Evolutionary conservation across 2,329 filamentous ascomycete genomes (phyloP).

Genomic region (Phaeoacremonium minimum): DNA sequence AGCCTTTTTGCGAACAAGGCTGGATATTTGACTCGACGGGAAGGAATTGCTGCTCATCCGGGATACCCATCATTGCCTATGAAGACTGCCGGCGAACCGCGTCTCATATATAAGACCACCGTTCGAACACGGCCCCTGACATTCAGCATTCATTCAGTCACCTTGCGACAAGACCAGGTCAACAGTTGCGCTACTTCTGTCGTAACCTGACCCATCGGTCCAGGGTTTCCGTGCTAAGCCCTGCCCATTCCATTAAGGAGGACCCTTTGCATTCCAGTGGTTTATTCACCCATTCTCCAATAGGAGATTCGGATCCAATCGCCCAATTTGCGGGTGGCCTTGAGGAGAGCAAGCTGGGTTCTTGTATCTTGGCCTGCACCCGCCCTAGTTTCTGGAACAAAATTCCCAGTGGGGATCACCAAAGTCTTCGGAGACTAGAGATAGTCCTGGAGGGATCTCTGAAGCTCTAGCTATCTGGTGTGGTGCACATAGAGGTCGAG

Average conservation of each 20-base stretch:
- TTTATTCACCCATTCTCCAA: background rate
- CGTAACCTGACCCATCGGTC: background rate
- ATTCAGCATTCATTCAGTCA: conserved; percentile 1
- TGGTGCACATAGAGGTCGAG: background rate
- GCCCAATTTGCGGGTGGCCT: background rate
- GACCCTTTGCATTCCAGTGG: background rate
- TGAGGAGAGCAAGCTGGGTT: background rate
- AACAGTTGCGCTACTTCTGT: background rate
- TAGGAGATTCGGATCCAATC: background rate
- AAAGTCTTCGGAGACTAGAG: background rate
- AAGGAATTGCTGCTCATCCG: conserved; percentile 5
- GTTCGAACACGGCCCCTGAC: conserved; percentile 1
- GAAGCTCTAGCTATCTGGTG: background rate
- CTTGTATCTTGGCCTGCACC: background rate
- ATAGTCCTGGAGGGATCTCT: background rate
- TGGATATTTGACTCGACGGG: background rate
- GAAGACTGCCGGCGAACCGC: conserved; percentile 11
- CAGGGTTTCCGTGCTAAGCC: background rate
- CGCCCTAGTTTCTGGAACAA: background rate
- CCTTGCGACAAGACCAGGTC: background rate
- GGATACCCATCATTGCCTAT: conserved; percentile 9
- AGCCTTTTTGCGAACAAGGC: too few relatives aligned
- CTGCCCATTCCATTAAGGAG: background rate
- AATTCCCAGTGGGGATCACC: background rate
- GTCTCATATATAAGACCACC: conserved; percentile 7